A percentile compares a stretch with the other conserved stretches of the same genome.
phyloP scores from a whole-genome alignment of 2,329 filamentous ascomycete species.

The Ascochyta lentis region DNA sequence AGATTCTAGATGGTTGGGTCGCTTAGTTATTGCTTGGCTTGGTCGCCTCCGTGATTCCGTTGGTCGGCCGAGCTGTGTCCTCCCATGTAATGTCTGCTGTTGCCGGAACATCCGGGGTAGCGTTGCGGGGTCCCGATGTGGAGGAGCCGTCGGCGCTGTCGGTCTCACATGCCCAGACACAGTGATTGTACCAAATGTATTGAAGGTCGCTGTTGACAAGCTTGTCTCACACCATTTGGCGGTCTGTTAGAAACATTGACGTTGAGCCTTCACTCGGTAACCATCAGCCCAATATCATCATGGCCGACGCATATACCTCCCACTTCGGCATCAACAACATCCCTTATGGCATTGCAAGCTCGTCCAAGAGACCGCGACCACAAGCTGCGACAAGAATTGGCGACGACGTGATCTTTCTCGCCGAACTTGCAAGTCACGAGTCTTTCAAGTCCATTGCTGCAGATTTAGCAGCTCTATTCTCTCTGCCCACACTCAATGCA shows the following conservation, averaged over 20 bases:
- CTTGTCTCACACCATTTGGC: too few species aligned
- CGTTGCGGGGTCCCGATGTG: conserved; percentile 7
- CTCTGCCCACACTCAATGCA: conserved; percentile 52
- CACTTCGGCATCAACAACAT: conserved; percentile 44
- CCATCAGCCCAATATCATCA: conserved; percentile 1
- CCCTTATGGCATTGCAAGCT: conserved; percentile 42
- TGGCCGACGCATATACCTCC: conserved; percentile 32
- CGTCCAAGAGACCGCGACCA: conserved; percentile 33
- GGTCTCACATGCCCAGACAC: not conserved
- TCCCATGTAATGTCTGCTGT: not conserved
- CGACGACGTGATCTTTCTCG: conserved; percentile 61
- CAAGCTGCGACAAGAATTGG: conserved; percentile 60
- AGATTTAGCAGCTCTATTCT: conserved; percentile 37
- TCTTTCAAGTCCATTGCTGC: conserved; percentile 35
- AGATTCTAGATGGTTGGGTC: too few species aligned
- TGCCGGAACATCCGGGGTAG: not conserved
- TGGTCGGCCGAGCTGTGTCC: too few species aligned
- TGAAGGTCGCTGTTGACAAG: not conserved
- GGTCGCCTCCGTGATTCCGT: too few species aligned
- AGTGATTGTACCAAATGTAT: not conserved
- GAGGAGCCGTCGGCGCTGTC: not conserved
- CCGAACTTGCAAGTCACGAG: conserved; percentile 48
- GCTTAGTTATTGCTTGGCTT: too few species aligned
- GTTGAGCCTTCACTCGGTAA: too few species aligned
- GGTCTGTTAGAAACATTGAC: too few species aligned